A percentile compares a stretch with the other conserved stretches of the same genome.
phyloP scores from a whole-genome alignment of 306 rosid species.

The Dalbergia oliveri region DNA sequence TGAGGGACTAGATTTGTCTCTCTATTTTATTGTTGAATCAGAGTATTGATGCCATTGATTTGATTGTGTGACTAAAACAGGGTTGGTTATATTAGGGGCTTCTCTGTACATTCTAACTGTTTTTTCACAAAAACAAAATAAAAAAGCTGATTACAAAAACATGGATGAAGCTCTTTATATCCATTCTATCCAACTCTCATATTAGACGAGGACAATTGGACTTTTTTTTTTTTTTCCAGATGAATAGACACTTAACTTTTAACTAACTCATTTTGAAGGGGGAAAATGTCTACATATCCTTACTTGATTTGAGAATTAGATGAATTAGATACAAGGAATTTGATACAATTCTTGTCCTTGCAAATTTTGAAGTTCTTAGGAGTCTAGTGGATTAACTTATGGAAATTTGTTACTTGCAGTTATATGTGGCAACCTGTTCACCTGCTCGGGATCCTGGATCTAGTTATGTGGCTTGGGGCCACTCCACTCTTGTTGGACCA shows the following conservation, averaged over 20 bases:
- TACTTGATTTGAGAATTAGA: background rate
- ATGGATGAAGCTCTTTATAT: no score
- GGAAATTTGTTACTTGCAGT: conserved; percentile 52
- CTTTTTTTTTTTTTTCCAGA: background rate
- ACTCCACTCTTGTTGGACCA: conserved; percentile 97
- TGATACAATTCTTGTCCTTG: background rate
- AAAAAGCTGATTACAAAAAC: no score
- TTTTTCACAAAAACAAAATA: background rate
- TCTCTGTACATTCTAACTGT: background rate
- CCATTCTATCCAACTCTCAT: no score
- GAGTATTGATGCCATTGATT: conserved; percentile 31
- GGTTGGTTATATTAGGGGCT: conserved; percentile 13
- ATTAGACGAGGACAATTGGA: background rate
- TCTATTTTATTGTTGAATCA: conserved; percentile 11
- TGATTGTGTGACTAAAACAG: conserved; percentile 12
- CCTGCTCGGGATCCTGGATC: conserved; percentile 92
- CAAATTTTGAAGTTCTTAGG: conserved; percentile 21
- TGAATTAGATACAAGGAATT: no score
- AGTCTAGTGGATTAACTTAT: conserved; percentile 38
- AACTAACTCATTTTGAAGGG: background rate
- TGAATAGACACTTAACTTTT: no score
- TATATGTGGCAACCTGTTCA: conserved; percentile 96
- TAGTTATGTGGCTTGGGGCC: conserved; percentile 98
- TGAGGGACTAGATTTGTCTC: background rate
- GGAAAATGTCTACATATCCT: background rate